Conservation (phyloP, 345 rosid genomes). For the Murraya paniculata region DNA sequence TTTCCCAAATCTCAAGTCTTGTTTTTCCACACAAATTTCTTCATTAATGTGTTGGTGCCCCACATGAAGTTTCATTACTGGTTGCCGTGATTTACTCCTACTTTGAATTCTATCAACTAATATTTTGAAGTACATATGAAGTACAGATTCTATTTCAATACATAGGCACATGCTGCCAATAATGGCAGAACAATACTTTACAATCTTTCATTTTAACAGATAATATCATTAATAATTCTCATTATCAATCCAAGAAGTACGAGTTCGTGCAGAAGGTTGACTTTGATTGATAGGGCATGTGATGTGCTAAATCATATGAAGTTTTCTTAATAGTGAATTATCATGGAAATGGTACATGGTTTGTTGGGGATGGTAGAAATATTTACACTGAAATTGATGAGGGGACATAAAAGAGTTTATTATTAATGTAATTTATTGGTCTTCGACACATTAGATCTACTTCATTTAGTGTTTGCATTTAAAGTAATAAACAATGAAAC, state of each 20-base stretch:
- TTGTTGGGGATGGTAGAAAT: neutral
- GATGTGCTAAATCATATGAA: neutral
- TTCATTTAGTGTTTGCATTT: neutral
- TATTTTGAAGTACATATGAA: neutral
- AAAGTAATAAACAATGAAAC: neutral
- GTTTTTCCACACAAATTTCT: neutral
- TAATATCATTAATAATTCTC: neutral
- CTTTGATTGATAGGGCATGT: neutral
- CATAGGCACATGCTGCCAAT: neutral
- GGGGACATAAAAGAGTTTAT: neutral
- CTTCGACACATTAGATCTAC: neutral
- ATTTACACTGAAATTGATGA: neutral
- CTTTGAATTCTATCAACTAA: neutral
- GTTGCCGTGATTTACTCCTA: slow-evolving; percentile 14
- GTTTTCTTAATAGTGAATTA: neutral
- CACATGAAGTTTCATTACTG: neutral
- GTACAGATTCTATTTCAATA: neutral
- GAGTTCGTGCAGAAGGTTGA: neutral
- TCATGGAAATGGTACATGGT: neutral
- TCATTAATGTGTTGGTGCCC: neutral
- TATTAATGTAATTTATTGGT: neutral
- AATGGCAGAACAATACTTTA: neutral
- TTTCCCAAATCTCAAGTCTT: neutral
- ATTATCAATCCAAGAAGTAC: neutral
- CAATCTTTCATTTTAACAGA: neutral